Percentiles rank a stretch among this genome's conserved stretches.
Evolutionary conservation across 1,139 yeast species (phyloP).

Genomic region (Scheffersomyces titani): DNA sequence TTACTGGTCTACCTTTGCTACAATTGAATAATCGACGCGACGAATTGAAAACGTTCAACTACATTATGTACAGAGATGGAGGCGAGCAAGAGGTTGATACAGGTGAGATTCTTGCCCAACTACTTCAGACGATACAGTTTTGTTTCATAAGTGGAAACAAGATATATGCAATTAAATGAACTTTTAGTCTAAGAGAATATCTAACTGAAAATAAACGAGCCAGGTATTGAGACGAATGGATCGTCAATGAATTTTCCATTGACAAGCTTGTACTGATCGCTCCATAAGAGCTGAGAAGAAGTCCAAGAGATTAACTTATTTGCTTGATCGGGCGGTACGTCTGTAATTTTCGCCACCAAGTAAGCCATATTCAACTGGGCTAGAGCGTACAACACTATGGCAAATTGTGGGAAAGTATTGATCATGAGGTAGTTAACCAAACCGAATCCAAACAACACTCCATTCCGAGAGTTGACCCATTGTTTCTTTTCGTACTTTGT

Average conservation of each 20-base stretch:
- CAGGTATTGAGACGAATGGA: conserved; percentile 20
- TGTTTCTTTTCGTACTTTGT: conserved; percentile 42
- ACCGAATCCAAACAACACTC: conserved; percentile 60
- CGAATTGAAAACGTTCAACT: conserved; percentile 34
- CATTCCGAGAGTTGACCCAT: conserved; percentile 60
- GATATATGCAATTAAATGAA: conserved; percentile 17
- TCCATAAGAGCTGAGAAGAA: conserved; percentile 35
- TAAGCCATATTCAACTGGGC: conserved; percentile 59
- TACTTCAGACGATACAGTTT: conserved; percentile 23
- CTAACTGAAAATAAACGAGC: conserved; percentile 14
- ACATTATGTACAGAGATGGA: conserved; percentile 15
- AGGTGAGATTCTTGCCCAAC: conserved; percentile 14
- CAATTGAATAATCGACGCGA: conserved; percentile 36
- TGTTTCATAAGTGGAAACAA: conserved; percentile 37
- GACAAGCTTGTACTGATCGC: conserved; percentile 13
- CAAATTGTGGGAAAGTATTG: conserved; percentile 42
- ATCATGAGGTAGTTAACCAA: conserved; percentile 48
- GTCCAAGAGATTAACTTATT: conserved; percentile 31
- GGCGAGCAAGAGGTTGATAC: background rate
- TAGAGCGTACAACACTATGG: conserved; percentile 53
- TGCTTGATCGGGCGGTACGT: conserved; percentile 44
- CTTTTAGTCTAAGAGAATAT: background rate
- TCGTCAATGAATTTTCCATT: conserved; percentile 19
- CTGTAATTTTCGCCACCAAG: conserved; percentile 54
- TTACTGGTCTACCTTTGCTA: conserved; percentile 39